A percentile compares a stretch with the other conserved stretches of the same genome.
Conservation (phyloP, 1,139 yeast genomes). For the Zygoascus sp. region DNA sequence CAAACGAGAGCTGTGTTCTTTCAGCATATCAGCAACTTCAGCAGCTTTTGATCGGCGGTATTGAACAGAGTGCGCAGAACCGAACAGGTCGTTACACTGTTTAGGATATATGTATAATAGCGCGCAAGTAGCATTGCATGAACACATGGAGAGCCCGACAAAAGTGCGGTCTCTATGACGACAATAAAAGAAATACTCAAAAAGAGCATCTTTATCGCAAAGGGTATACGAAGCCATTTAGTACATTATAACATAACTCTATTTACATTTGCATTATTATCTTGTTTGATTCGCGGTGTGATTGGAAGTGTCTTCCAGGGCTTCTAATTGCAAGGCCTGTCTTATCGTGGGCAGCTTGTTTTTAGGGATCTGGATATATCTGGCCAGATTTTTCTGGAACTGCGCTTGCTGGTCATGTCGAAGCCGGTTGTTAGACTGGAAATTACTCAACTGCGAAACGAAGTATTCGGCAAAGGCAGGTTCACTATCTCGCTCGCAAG, state of each 20-base stretch:
- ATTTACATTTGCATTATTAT: not conserved
- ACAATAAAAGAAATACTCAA: too few species aligned
- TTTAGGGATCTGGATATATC: conserved; percentile 15
- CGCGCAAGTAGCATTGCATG: not conserved
- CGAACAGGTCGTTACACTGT: conserved; percentile 28
- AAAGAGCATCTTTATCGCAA: too few species aligned
- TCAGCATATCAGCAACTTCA: conserved; percentile 64
- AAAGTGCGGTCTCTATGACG: not conserved
- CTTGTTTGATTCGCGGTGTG: not conserved
- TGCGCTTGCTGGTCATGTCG: conserved; percentile 4
- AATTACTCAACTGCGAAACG: conserved; percentile 15
- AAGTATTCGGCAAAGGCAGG: conserved; percentile 10
- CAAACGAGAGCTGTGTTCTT: conserved; percentile 56
- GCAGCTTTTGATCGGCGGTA: conserved; percentile 56
- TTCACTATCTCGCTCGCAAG: conserved; percentile 25
- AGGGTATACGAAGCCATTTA: too few species aligned
- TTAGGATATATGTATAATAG: not conserved
- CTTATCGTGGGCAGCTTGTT: conserved; percentile 13
- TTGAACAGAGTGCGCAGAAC: conserved; percentile 43
- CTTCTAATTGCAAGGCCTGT: conserved; percentile 13
- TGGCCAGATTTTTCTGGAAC: conserved; percentile 7
- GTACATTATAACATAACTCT: conserved; percentile 2
- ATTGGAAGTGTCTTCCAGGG: conserved; percentile 3
- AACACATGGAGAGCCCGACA: too few species aligned
- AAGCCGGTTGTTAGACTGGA: conserved; percentile 13